Evolutionary conservation across 352 stramenopile species (phyloP).

Genomic region (Pythium rishiriense): DNA sequence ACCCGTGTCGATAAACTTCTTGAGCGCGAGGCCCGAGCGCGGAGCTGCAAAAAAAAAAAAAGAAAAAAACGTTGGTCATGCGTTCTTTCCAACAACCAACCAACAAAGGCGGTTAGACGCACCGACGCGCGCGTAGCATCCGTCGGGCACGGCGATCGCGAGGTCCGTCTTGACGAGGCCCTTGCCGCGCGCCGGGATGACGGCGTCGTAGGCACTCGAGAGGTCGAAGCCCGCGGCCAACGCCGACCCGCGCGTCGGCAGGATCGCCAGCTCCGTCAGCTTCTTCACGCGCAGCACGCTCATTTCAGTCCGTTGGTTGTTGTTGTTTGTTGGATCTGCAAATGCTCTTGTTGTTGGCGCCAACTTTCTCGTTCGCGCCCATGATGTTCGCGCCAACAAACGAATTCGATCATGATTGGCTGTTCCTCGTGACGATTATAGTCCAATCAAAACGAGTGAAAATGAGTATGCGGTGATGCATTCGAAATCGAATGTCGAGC

Average conservation of each 20-base stretch:
- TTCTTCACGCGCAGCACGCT: constrained; percentile 83
- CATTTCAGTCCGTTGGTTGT: too few relatives aligned
- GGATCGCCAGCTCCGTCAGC: constrained; percentile 75
- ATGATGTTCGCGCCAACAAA: constrained; percentile 1
- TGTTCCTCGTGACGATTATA: not conserved
- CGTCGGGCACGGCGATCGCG: constrained; percentile 91
- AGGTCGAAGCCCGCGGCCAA: constrained; percentile 86
- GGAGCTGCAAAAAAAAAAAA: constrained; percentile 36
- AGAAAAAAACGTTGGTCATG: not conserved
- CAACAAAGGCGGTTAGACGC: constrained; percentile 15
- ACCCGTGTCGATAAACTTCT: constrained; percentile 98
- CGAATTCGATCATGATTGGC: not conserved
- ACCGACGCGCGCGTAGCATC: constrained; percentile 96
- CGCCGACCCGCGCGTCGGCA: constrained; percentile 74
- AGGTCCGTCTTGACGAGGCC: constrained; percentile 97
- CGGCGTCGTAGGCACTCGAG: constrained; percentile 79
- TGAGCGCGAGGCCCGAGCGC: constrained; percentile 94
- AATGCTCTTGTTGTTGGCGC: not conserved
- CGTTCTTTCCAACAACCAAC: not conserved
- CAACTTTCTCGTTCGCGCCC: not conserved
- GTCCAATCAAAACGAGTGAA: too few relatives aligned
- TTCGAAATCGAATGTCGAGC: too few relatives aligned
- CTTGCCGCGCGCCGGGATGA: constrained; percentile 92
- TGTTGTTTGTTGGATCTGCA: not conserved
- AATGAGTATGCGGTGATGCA: too few relatives aligned